These are phyloP conservation scores for Amanita subjunquillea DNA, from an alignment of 768 basidiomycete genomes.

Conservation along the genomic window DNA sequence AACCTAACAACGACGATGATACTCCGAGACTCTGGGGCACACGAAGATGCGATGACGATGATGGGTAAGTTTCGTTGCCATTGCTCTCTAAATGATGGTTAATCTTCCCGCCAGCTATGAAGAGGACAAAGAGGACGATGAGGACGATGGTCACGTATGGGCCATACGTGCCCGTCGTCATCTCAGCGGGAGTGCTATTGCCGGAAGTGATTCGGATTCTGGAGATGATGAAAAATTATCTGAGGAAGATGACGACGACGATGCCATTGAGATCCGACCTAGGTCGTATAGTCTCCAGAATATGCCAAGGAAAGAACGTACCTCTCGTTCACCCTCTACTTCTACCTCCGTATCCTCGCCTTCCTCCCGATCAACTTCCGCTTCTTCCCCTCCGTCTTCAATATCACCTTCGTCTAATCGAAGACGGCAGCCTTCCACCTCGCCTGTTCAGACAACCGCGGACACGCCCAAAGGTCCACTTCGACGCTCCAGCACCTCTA, in stretches of 20 bases:
- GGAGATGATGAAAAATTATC: slow-evolving; percentile 10
- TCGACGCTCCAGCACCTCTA: slow-evolving; percentile 13
- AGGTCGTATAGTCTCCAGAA: slow-evolving; percentile 13
- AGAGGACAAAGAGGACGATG: slow-evolving; percentile 54
- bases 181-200: slow-evolving; percentile 18
- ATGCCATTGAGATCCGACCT: slow-evolving; percentile 56
- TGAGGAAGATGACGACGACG: slow-evolving; percentile 31
- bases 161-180: slow-evolving; percentile 8
- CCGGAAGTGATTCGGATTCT: slow-evolving; percentile 29
- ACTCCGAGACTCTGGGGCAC: slow-evolving; percentile 6
- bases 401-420: slow-evolving; percentile 7
- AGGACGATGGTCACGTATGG: slow-evolving; percentile 32
- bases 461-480: not conserved
- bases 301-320: slow-evolving; percentile 15
- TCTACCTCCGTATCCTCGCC: slow-evolving; percentile 33
- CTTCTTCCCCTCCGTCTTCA: slow-evolving; percentile 6
- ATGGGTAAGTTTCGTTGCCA: slow-evolving; percentile 36
- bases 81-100: not conserved
- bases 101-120: slow-evolving; percentile 38
- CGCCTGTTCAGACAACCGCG: slow-evolving; percentile 7
- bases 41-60: slow-evolving; percentile 39
- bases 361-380: slow-evolving; percentile 12
- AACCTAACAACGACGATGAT: slow-evolving; percentile 37
- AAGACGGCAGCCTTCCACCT: not conserved
- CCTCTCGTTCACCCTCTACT: slow-evolving; percentile 31